A percentile compares a stretch with the other conserved stretches of the same genome.
phyloP scores from a whole-genome alignment of 805 yeast genomes.

The Ogataea haglerorum region DNA sequence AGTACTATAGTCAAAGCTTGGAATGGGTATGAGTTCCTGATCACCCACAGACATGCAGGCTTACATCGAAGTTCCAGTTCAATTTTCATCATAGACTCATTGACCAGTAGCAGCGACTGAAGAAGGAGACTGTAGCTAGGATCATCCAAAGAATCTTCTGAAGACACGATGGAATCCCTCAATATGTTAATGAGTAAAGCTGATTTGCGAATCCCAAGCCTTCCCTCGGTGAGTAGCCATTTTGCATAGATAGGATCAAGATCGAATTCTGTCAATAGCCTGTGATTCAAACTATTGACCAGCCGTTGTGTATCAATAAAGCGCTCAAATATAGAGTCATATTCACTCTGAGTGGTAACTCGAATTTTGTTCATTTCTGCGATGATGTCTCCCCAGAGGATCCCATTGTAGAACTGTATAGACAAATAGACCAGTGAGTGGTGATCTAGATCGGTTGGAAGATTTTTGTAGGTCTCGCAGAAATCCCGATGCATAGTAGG shows the following conservation, averaged over 20 bases:
- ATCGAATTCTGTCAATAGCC: slow-evolving; percentile 3
- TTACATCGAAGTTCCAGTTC: slow-evolving; percentile 13
- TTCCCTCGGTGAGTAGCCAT: slow-evolving; percentile 20
- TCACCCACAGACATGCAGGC: slow-evolving; percentile 18
- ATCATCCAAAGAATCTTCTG: slow-evolving; percentile 10
- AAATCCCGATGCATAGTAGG: slow-evolving; percentile 17
- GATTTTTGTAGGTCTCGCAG: slow-evolving; percentile 17
- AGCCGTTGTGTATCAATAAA: slow-evolving; percentile 9
- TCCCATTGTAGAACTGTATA: slow-evolving; percentile 18
- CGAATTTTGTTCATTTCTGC: slow-evolving; percentile 20
- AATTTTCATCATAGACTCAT: slow-evolving; percentile 23
- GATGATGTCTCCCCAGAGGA: slow-evolving; percentile 15
- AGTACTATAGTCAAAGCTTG: slow-evolving; percentile 25
- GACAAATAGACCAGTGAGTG: slow-evolving; percentile 12
- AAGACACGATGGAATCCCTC: background rate
- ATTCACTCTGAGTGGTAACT: slow-evolving; percentile 6
- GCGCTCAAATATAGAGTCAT: slow-evolving; percentile 5
- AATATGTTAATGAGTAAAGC: slow-evolving; percentile 17
- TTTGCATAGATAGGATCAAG: slow-evolving; percentile 3
- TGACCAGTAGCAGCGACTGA: slow-evolving; percentile 22
- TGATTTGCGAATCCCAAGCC: slow-evolving; percentile 21
- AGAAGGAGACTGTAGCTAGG: slow-evolving; percentile 17
- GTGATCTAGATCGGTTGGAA: slow-evolving; percentile 9
- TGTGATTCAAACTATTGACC: slow-evolving; percentile 11
- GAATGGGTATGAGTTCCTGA: slow-evolving; percentile 23